Conservation (phyloP, 441 rosid genomes). For the Erodium chrysanthum region DNA sequence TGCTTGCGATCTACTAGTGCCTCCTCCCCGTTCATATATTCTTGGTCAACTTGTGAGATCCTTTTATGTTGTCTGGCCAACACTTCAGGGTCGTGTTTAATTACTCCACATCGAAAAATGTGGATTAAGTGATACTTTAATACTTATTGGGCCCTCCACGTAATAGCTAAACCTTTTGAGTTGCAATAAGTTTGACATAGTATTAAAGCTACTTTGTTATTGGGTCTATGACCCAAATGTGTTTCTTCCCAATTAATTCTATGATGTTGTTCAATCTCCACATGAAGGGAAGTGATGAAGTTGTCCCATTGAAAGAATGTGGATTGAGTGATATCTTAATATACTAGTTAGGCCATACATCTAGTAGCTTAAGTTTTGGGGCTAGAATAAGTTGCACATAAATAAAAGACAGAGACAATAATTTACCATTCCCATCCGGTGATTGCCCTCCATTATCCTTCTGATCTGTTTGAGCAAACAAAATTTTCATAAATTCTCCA, state of each 20-base stretch:
- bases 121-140: neutral
- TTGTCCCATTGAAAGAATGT: neutral
- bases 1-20: neutral
- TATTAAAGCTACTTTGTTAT: neutral
- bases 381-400: neutral
- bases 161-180: neutral
- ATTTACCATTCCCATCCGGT: conserved; percentile 92
- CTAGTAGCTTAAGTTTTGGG: neutral
- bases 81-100: neutral
- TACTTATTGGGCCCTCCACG: neutral
- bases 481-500: neutral
- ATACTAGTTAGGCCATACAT: neutral
- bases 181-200: neutral
- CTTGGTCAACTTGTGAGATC: neutral
- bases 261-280: neutral
- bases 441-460: conserved; percentile 96
- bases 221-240: neutral
- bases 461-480: conserved; percentile 45
- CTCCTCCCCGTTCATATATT: neutral
- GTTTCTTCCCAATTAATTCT: neutral
- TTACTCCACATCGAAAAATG: neutral
- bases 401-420: conserved; percentile 17
- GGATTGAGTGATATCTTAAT: neutral
- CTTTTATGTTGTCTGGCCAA: neutral
- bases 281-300: neutral